A percentile compares a stretch with the other conserved stretches of the same genome.
Conservation (phyloP, 2,329 filamentous ascomycete species). For the Monosporascus sp. region DNA sequence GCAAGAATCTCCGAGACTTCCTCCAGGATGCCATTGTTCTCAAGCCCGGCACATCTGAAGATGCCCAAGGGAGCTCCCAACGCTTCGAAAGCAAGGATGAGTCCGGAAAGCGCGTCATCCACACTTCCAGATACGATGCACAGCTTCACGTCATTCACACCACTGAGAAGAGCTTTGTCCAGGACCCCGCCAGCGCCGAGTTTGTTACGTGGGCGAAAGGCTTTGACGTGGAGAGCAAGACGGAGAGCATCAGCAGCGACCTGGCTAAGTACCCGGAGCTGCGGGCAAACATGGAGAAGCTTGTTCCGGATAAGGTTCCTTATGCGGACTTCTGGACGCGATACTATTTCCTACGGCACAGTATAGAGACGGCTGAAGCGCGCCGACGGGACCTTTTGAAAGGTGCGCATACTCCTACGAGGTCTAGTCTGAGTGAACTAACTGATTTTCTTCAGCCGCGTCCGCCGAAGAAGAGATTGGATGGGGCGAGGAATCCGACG, state of each 20-base stretch:
- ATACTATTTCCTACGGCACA: conserved; percentile 91
- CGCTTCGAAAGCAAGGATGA: conserved; percentile 93
- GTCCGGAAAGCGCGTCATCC: conserved; percentile 85
- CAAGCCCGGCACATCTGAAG: conserved; percentile 59
- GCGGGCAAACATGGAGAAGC: conserved; percentile 82
- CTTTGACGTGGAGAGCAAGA: conserved; percentile 81
- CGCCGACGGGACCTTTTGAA: conserved; percentile 84
- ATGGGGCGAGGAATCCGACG: conserved; percentile 64
- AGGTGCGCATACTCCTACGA: conserved; percentile 50
- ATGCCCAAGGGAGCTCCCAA: conserved; percentile 52
- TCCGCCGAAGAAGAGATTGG: conserved; percentile 65
- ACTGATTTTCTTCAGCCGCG: conserved; percentile 45
- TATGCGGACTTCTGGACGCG: conserved; percentile 89
- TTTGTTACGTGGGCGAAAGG: conserved; percentile 66
- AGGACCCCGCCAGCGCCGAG: conserved; percentile 71
- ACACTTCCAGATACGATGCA: conserved; percentile 89
- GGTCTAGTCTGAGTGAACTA: conserved; percentile 25
- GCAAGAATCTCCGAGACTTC: conserved; percentile 83
- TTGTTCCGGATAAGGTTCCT: conserved; percentile 88
- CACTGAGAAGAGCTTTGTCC: conserved; percentile 71
- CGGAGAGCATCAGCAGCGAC: conserved; percentile 74
- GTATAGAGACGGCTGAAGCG: conserved; percentile 89
- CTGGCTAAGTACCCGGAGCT: conserved; percentile 83
- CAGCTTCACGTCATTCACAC: conserved; percentile 95
- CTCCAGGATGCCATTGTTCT: conserved; percentile 86